Conservation (phyloP, 345 rosid species). For the Salix brachista region DNA sequence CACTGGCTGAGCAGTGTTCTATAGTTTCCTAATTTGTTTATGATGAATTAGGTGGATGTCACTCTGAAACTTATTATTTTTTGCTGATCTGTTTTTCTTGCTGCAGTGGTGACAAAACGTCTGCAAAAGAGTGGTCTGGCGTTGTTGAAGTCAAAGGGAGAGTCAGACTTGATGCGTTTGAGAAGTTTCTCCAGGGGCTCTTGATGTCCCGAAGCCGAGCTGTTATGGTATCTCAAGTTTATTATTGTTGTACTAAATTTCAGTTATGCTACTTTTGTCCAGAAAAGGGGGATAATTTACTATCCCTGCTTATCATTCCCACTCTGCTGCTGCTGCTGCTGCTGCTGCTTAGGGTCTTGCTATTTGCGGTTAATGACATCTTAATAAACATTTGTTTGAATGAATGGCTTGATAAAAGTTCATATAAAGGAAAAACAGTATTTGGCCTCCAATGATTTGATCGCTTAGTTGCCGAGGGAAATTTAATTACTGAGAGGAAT, state of each 20-base stretch:
- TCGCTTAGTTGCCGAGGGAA: background rate
- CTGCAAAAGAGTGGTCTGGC: slow-evolving; percentile 59
- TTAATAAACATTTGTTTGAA: slow-evolving; percentile 11
- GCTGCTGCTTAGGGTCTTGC: slow-evolving; percentile 11
- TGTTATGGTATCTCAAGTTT: slow-evolving; percentile 73
- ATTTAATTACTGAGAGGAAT: background rate
- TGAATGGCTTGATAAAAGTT: slow-evolving; percentile 7
- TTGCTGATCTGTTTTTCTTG: background rate
- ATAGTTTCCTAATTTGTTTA: background rate
- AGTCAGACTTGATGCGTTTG: slow-evolving; percentile 86
- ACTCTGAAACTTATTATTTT: background rate
- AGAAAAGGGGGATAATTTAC: slow-evolving; percentile 7
- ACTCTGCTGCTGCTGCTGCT: background rate
- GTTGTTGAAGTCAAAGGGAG: slow-evolving; percentile 84
- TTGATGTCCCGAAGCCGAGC: slow-evolving; percentile 90
- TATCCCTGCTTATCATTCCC: slow-evolving; percentile 8
- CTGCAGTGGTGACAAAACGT: slow-evolving; percentile 82
- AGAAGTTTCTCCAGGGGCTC: slow-evolving; percentile 90
- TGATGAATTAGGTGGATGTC: background rate
- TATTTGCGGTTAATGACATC: background rate
- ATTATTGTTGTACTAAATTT: slow-evolving; percentile 39
- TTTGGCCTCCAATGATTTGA: background rate
- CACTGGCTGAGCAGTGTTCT: background rate
- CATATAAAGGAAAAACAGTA: background rate
- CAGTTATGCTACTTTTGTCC: slow-evolving; percentile 20